These are phyloP conservation scores for Pyropia haitanensis DNA, from an alignment of 23 red algal genomes.

Conservation along the genomic window DNA sequence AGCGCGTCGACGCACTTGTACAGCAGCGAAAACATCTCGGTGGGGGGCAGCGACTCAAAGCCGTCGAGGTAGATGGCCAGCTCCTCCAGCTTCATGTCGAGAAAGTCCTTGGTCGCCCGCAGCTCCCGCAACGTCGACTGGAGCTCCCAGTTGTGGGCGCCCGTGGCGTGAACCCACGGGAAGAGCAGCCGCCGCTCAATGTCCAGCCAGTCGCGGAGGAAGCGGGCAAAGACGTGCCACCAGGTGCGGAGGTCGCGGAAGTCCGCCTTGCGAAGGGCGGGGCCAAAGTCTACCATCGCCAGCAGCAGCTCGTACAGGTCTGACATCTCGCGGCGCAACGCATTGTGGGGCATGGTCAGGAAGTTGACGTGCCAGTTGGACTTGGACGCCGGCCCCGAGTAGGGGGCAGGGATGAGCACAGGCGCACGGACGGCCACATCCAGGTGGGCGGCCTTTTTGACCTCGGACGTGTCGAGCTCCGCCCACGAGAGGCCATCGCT, in stretches of 20 bases:
- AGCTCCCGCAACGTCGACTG: slow-evolving; percentile 30
- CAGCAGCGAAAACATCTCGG: slow-evolving; percentile 22
- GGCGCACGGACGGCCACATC: slow-evolving; percentile 26
- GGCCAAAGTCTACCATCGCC: slow-evolving; percentile 13
- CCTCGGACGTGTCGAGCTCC: no score
- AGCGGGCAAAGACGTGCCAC: slow-evolving; percentile 23
- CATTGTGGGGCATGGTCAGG: slow-evolving; percentile 59
- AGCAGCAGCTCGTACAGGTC: slow-evolving; percentile 48
- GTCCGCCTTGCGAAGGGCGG: slow-evolving; percentile 21
- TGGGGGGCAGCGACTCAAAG: slow-evolving; percentile 6
- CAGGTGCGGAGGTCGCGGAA: slow-evolving; percentile 27
- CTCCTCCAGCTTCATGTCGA: slow-evolving; percentile 6
- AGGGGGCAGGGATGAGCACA: slow-evolving; percentile 22
- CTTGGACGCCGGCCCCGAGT: slow-evolving; percentile 20
- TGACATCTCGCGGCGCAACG: slow-evolving; percentile 41
- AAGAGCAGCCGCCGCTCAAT: slow-evolving; percentile 40
- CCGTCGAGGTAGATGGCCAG: slow-evolving; percentile 14
- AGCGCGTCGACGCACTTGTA: slow-evolving; percentile 38
- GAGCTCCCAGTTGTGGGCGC: slow-evolving; percentile 14
- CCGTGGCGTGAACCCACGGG: slow-evolving; percentile 39
- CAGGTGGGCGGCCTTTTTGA: no score
- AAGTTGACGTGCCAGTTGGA: slow-evolving; percentile 36
- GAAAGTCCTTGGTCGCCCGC: slow-evolving; percentile 28
- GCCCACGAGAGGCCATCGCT: no score
- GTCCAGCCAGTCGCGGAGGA: slow-evolving; percentile 16